These are phyloP conservation scores for Elongisporangium undulatum DNA, from an alignment of 352 stramenopile species.

Conservation along the genomic window DNA sequence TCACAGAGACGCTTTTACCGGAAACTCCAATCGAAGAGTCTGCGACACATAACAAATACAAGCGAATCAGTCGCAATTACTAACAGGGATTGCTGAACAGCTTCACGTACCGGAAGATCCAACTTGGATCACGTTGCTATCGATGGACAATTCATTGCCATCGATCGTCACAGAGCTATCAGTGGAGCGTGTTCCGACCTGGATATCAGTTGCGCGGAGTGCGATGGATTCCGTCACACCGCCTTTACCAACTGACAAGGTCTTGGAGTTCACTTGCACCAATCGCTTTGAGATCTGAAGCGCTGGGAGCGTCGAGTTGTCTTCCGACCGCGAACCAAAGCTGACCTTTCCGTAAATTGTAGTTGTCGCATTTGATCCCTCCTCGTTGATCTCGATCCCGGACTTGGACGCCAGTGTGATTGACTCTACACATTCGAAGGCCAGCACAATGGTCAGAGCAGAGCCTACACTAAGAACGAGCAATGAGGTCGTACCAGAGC, in stretches of 20 bases:
- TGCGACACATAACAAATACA: neutral
- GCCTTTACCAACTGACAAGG: slow-evolving; percentile 2
- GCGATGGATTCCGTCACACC: slow-evolving; percentile 6
- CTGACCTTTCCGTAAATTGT: neutral
- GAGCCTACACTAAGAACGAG: neutral
- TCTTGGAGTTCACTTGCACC: slow-evolving; percentile 1
- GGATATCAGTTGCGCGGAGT: neutral
- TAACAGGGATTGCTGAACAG: neutral
- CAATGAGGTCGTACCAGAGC: neutral
- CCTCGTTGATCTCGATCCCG: neutral
- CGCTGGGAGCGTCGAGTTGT: neutral
- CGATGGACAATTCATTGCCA: slow-evolving; percentile 4
- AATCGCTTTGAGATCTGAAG: slow-evolving; percentile 7
- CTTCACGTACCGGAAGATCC: slow-evolving; percentile 4
- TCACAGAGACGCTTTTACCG: neutral
- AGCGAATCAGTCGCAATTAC: neutral
- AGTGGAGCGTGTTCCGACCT: slow-evolving; percentile 2
- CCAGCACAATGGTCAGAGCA: neutral
- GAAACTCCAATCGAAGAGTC: neutral
- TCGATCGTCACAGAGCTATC: slow-evolving; percentile 4
- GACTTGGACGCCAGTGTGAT: slow-evolving; percentile 4
- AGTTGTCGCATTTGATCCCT: neutral
- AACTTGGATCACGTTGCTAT: slow-evolving; percentile 7
- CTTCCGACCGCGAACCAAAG: neutral
- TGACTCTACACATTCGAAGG: neutral